Conservation (phyloP, 495 filamentous ascomycete genomes). For the Aspergillus egyptiacus region DNA sequence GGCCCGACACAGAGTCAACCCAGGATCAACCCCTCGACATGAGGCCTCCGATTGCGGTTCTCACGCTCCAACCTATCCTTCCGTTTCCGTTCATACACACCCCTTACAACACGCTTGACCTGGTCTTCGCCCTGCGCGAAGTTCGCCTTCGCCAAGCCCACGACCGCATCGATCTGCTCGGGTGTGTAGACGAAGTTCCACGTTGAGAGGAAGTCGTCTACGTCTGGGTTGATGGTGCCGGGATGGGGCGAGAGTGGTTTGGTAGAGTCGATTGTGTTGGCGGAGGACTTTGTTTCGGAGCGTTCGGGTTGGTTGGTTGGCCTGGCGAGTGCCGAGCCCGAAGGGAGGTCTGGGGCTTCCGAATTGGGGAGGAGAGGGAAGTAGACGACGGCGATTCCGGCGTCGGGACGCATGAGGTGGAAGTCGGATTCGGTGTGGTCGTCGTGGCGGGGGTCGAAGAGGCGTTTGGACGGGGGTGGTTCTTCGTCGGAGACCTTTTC, state of each 20-base stretch:
- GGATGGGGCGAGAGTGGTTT: slow-evolving; percentile 45
- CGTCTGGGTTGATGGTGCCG: slow-evolving; percentile 70
- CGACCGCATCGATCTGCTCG: slow-evolving; percentile 73
- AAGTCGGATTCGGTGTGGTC: slow-evolving; percentile 55
- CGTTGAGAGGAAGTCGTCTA: slow-evolving; percentile 79
- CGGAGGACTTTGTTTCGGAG: slow-evolving; percentile 11
- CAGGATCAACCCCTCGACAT: slow-evolving; percentile 36
- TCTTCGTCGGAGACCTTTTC: slow-evolving; percentile 56
- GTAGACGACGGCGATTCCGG: slow-evolving; percentile 85
- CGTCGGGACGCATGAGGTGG: slow-evolving; percentile 67
- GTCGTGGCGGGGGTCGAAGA: slow-evolving; percentile 32
- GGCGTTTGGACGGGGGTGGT: slow-evolving; percentile 59
- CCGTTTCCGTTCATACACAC: slow-evolving; percentile 91
- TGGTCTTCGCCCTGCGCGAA: slow-evolving; percentile 73
- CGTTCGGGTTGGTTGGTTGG: slow-evolving; percentile 17
- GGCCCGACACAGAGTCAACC: slow-evolving; percentile 15
- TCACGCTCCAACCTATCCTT: slow-evolving; percentile 57
- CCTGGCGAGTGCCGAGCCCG: slow-evolving; percentile 19
- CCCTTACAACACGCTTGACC: slow-evolving; percentile 70
- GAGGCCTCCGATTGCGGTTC: slow-evolving; percentile 38
- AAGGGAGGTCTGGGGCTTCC: slow-evolving; percentile 30
- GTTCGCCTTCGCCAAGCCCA: slow-evolving; percentile 78
- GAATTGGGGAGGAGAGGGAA: slow-evolving; percentile 83
- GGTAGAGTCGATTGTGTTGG: slow-evolving; percentile 16
- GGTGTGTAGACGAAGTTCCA: slow-evolving; percentile 98